phyloP scores from a whole-genome alignment of 2,329 filamentous ascomycete genomes.

The Xylaria sp. region DNA sequence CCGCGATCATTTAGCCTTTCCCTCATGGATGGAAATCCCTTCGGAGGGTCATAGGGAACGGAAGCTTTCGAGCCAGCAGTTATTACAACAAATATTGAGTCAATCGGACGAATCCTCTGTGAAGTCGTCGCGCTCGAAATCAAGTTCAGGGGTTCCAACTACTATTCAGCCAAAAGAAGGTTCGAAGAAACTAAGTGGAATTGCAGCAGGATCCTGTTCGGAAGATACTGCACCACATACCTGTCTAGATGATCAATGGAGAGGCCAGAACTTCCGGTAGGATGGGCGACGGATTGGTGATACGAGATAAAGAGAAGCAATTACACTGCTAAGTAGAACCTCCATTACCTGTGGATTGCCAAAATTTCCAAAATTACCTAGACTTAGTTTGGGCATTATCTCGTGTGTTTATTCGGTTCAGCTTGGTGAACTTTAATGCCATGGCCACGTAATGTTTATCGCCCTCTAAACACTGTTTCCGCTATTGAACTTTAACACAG shows the following conservation, averaged over 20 bases:
- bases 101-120: conserved; percentile 22
- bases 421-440: neutral
- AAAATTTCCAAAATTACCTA: neutral
- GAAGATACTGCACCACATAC: conserved; percentile 43
- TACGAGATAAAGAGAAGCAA: conserved; percentile 10
- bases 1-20: conserved; percentile 7
- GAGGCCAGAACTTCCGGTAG: conserved; percentile 14
- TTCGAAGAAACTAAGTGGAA: conserved; percentile 14
- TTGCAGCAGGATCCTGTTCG: conserved; percentile 32
- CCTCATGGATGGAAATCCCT: conserved; percentile 24
- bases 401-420: neutral
- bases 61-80: conserved; percentile 38
- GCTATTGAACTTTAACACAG: neutral
- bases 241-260: conserved; percentile 41
- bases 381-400: neutral
- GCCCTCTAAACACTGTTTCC: neutral
- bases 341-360: neutral
- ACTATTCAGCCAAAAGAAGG: conserved; percentile 13
- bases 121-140: conserved; percentile 29
- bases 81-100: conserved; percentile 44
- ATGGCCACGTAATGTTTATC: neutral
- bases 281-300: neutral
- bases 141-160: conserved; percentile 12
- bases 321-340: neutral
- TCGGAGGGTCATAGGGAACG: conserved; percentile 16